phyloP scores from a whole-genome alignment of 1,284 basidiomycete genomes.

The Trametes pubescens region DNA sequence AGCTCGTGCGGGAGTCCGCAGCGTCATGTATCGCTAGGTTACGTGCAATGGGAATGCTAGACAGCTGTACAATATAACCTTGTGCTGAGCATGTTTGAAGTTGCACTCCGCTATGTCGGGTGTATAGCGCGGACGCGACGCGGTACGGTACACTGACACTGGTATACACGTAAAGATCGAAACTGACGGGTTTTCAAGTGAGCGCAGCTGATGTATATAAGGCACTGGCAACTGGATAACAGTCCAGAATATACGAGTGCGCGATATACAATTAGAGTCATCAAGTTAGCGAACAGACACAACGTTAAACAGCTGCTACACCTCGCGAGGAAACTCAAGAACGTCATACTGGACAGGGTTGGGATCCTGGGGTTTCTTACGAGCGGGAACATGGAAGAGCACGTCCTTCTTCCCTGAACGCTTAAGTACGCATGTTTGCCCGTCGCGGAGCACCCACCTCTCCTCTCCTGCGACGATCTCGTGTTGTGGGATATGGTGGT shows the following conservation, averaged over 20 bases:
- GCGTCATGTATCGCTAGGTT: too few species aligned
- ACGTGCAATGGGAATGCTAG: too few species aligned
- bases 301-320: neutral
- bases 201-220: too few species aligned
- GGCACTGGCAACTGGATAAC: too few species aligned
- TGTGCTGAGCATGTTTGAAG: too few species aligned
- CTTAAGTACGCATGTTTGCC: slow-evolving; percentile 8
- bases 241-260: too few species aligned
- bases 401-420: slow-evolving; percentile 11
- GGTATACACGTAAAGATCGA: too few species aligned
- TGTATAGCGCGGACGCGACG: too few species aligned
- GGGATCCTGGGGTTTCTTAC: neutral
- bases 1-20: neutral
- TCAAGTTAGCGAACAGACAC: neutral
- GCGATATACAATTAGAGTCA: neutral
- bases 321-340: slow-evolving; percentile 9
- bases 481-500: slow-evolving; percentile 1
- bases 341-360: neutral
- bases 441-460: slow-evolving; percentile 15
- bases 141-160: too few species aligned
- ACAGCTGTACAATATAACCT: too few species aligned
- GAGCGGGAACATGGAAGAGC: slow-evolving; percentile 6
- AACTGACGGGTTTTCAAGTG: too few species aligned
- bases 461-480: slow-evolving; percentile 16
- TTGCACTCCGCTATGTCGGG: too few species aligned